Conservation (phyloP, 176 grass and related monocot species). For the Elaeis guineensis region DNA sequence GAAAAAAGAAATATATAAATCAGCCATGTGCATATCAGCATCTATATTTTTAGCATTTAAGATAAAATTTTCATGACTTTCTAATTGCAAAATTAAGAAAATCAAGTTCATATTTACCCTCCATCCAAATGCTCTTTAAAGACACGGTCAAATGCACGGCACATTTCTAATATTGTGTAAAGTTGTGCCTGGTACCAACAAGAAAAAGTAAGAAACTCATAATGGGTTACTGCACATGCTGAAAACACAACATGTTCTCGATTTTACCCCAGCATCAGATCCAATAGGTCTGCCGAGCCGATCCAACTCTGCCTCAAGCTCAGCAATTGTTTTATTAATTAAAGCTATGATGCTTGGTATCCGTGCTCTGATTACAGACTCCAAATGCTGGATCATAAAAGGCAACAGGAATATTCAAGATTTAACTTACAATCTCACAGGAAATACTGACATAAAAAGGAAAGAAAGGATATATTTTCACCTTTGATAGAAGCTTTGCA, state of each 20-base stretch:
- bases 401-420: conserved; percentile 8
- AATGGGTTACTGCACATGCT: no score
- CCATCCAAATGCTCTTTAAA: conserved; percentile 99
- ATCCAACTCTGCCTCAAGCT: conserved; percentile 96
- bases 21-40: no score
- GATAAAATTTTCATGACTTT: no score
- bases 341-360: conserved; percentile 93
- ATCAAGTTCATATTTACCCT: conserved; percentile 38
- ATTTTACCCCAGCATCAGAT: conserved; percentile 83
- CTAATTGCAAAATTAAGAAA: no score
- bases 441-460: background rate
- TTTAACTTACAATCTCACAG: background rate
- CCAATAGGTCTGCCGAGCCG: conserved; percentile 88
- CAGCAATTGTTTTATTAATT: conserved; percentile 99
- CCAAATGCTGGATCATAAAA: conserved; percentile 65
- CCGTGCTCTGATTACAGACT: conserved; percentile 80
- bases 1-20: conserved; percentile 7
- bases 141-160: conserved; percentile 96
- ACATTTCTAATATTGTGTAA: conserved; percentile 99
- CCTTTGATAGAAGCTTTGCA: conserved; percentile 95
- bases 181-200: conserved; percentile 65
- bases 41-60: no score
- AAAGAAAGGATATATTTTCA: conserved; percentile 4
- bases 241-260: conserved; percentile 4
- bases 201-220: background rate